These are phyloP conservation scores for Isatis tinctoria DNA, from an alignment of 345 rosid genomes.

Conservation along the genomic window DNA sequence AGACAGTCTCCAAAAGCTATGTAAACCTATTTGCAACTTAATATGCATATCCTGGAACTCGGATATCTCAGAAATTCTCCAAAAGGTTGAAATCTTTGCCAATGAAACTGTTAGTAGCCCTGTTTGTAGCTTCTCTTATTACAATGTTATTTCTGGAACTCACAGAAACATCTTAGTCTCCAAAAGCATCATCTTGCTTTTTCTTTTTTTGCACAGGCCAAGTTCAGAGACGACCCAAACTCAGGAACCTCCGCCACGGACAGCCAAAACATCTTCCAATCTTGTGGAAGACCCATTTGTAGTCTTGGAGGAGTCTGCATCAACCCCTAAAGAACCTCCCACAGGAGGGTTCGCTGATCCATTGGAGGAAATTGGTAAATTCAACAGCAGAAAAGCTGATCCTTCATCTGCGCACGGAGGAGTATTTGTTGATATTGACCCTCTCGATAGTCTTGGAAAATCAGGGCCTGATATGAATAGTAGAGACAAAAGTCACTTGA, in stretches of 20 bases:
- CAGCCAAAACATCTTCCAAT: slow-evolving; percentile 41
- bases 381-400: slow-evolving; percentile 38
- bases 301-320: slow-evolving; percentile 45
- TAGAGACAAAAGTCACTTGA: slow-evolving; percentile 49
- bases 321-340: slow-evolving; percentile 38
- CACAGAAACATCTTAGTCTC: neutral
- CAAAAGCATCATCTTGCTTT: neutral
- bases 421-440: slow-evolving; percentile 58
- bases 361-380: slow-evolving; percentile 44
- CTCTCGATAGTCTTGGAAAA: slow-evolving; percentile 61
- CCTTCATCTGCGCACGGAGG: slow-evolving; percentile 40
- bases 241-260: slow-evolving; percentile 36
- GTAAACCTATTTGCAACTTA: neutral
- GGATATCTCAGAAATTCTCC: neutral
- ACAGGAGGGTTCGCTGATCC: slow-evolving; percentile 42
- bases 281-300: slow-evolving; percentile 58
- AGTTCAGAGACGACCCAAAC: slow-evolving; percentile 34
- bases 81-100: neutral
- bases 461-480: slow-evolving; percentile 45
- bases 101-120: too few species aligned
- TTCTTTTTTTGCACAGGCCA: slow-evolving; percentile 40
- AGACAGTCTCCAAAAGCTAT: too few species aligned
- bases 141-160: too few species aligned
- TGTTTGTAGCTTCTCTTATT: too few species aligned
- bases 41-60: neutral